Conservation (phyloP, 768 basidiomycete genomes). For the Strobilomyces confusus region DNA sequence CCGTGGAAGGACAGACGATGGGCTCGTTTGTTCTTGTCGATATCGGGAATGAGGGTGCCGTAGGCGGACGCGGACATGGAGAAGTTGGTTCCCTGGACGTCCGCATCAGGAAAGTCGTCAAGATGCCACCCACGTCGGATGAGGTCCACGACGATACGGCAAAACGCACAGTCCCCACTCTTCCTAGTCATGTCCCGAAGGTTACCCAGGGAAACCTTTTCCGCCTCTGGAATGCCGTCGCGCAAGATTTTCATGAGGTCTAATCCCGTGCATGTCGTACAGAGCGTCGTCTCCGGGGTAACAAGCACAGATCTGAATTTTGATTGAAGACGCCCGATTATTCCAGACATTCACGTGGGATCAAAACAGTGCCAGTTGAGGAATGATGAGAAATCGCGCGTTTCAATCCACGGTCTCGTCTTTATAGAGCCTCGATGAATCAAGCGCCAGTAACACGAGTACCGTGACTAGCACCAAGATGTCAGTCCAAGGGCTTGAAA, state of each 20-base stretch:
- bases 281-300: not conserved
- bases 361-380: not conserved
- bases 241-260: conserved; percentile 10
- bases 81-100: conserved; percentile 3
- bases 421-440: not conserved
- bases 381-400: not conserved
- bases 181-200: conserved; percentile 9
- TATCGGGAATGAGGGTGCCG: not conserved
- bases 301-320: not conserved
- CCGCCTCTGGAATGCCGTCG: conserved; percentile 8
- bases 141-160: conserved; percentile 7
- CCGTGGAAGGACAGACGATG: conserved; percentile 14
- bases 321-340: conserved; percentile 4
- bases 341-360: not conserved
- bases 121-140: conserved; percentile 17
- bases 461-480: not conserved
- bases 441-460: too few relatives aligned
- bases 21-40: conserved; percentile 1
- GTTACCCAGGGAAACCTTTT: conserved; percentile 1
- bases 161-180: conserved; percentile 11
- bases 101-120: conserved; percentile 5
- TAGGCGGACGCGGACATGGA: conserved; percentile 2
- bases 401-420: not conserved
- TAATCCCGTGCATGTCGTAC: conserved; percentile 10
- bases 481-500: not conserved